A percentile compares a stretch with the other conserved stretches of the same genome.
These are phyloP conservation scores for Cystobasidium tubakii DNA, from an alignment of 768 basidiomycete genomes.

Conservation along the genomic window DNA sequence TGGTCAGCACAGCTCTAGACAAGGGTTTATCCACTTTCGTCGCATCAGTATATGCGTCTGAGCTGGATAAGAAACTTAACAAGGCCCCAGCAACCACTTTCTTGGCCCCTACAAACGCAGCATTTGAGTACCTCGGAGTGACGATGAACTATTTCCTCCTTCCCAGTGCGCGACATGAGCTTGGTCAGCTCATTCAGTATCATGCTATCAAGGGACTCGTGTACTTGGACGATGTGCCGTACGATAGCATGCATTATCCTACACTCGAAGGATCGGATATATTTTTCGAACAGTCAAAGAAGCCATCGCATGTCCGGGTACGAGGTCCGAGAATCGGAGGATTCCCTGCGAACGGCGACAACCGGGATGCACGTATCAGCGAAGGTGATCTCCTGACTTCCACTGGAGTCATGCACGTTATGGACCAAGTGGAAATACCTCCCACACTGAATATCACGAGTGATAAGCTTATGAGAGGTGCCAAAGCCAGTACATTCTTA, in stretches of 20 bases:
- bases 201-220: conserved; percentile 71
- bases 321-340: conserved; percentile 43
- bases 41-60: conserved; percentile 79
- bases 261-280: conserved; percentile 82
- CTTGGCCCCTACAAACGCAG: conserved; percentile 81
- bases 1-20: conserved; percentile 68
- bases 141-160: conserved; percentile 80
- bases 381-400: conserved; percentile 63
- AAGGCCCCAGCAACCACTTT: conserved; percentile 65
- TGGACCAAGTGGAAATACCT: conserved; percentile 62
- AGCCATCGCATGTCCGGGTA: conserved; percentile 29
- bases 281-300: conserved; percentile 57
- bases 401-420: conserved; percentile 84
- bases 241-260: conserved; percentile 54
- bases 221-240: conserved; percentile 59
- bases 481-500: conserved; percentile 80
- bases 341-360: conserved; percentile 50
- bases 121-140: conserved; percentile 80
- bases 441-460: conserved; percentile 76
- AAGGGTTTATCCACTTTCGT: conserved; percentile 87
- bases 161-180: conserved; percentile 64
- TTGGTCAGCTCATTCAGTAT: conserved; percentile 78
- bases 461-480: conserved; percentile 80
- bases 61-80: conserved; percentile 64
- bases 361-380: conserved; percentile 46